Percentiles rank a stretch among this genome's conserved stretches.
Evolutionary conservation across 331 rosid genomes (phyloP).

Genomic region (Rosa hybrid): DNA sequence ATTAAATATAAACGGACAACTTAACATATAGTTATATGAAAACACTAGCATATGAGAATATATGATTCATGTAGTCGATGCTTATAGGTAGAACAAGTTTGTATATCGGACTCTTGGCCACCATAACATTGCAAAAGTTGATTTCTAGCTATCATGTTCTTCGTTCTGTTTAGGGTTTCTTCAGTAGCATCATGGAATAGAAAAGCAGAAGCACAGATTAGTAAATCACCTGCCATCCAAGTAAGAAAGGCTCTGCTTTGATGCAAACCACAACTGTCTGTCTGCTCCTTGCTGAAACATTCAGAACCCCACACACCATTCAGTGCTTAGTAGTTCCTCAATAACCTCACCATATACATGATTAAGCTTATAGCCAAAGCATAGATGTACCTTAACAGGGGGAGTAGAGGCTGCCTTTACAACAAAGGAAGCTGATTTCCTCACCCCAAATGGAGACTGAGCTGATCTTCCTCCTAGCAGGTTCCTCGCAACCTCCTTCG

Average conservation of each 20-base stretch:
- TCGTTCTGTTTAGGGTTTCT: background rate
- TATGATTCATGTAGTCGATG: no score
- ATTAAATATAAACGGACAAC: no score
- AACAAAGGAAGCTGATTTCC: conserved; percentile 58
- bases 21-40: no score
- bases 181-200: background rate
- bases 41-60: background rate
- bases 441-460: conserved; percentile 47
- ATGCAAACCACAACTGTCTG: conserved; percentile 91
- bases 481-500: conserved; percentile 63
- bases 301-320: background rate
- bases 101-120: background rate
- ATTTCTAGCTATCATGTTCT: background rate
- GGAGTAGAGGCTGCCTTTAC: conserved; percentile 78
- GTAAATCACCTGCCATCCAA: conserved; percentile 80
- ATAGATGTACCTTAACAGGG: conserved; percentile 71
- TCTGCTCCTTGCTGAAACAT: conserved; percentile 80
- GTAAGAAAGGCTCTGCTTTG: conserved; percentile 94
- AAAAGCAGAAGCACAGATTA: conserved; percentile 22
- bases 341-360: background rate
- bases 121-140: background rate
- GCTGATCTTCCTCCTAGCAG: conserved; percentile 51
- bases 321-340: background rate
- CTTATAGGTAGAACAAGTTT: background rate
- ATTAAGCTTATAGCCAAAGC: background rate